phyloP scores from a whole-genome alignment of 2,329 filamentous ascomycete species.

The Botryotinia convoluta region DNA sequence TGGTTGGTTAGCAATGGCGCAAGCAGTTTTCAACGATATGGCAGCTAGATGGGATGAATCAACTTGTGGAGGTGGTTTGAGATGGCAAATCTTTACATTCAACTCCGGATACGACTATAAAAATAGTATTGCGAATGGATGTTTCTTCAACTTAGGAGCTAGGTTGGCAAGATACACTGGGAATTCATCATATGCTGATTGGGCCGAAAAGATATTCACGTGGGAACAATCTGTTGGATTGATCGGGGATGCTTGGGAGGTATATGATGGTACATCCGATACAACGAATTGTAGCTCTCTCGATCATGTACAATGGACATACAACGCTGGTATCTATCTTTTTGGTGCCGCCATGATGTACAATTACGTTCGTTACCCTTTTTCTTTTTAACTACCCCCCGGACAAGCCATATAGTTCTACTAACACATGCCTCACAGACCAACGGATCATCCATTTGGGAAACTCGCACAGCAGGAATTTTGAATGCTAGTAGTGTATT shows the following conservation, averaged over 20 bases:
- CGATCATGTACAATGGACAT: conserved; percentile 63
- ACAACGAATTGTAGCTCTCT: conserved; percentile 55
- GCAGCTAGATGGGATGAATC: conserved; percentile 66
- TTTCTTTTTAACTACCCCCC: background rate
- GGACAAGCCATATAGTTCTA: background rate
- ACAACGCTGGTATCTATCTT: conserved; percentile 66
- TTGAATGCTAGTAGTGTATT: conserved; percentile 53
- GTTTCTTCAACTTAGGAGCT: conserved; percentile 60
- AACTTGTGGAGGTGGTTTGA: conserved; percentile 69
- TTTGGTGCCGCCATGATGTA: conserved; percentile 51
- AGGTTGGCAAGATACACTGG: conserved; percentile 73
- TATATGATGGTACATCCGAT: conserved; percentile 61
- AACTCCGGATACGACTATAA: conserved; percentile 80
- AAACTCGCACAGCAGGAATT: conserved; percentile 54
- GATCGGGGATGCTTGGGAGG: conserved; percentile 51
- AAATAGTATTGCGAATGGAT: conserved; percentile 60
- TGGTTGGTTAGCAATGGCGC: conserved; percentile 67
- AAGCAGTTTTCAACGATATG: conserved; percentile 71
- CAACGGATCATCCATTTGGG: conserved; percentile 47
- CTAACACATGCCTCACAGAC: conserved; percentile 26
- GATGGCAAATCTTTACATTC: conserved; percentile 82
- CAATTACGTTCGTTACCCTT: conserved; percentile 43
- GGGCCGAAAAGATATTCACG: conserved; percentile 70
- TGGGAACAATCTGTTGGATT: conserved; percentile 60
- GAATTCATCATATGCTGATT: conserved; percentile 72